Percentiles rank a stretch among this genome's conserved stretches.
Conservation (phyloP, 495 filamentous ascomycete genomes). For the Hypomontagnella monticulosa region DNA sequence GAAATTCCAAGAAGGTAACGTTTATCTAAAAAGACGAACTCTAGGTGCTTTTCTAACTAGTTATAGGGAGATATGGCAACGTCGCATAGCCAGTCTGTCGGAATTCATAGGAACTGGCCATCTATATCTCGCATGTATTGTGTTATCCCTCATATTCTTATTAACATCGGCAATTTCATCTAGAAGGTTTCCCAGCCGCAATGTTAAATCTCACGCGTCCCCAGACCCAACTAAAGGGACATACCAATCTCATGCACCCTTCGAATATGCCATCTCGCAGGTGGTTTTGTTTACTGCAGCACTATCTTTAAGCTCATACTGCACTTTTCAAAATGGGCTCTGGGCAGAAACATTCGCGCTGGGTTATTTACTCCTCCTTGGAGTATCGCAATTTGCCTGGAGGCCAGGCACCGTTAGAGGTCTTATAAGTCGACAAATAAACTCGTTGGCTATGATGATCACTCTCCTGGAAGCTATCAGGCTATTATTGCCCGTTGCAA, state of each 20-base stretch:
- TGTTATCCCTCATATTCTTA: conserved; percentile 15
- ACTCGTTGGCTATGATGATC: background rate
- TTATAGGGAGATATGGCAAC: conserved; percentile 23
- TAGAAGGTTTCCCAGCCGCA: conserved; percentile 8
- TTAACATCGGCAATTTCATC: conserved; percentile 4
- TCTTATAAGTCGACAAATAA: conserved; percentile 15
- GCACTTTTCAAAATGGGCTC: conserved; percentile 10
- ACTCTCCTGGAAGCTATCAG: conserved; percentile 16
- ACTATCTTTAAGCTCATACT: conserved; percentile 14
- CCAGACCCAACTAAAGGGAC: background rate
- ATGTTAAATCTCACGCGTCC: background rate
- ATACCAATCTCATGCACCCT: conserved; percentile 5
- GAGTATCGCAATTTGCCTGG: conserved; percentile 14
- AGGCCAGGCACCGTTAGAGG: background rate
- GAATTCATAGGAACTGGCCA: conserved; percentile 21
- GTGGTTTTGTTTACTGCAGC: conserved; percentile 11
- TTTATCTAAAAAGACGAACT: background rate
- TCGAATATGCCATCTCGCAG: conserved; percentile 16
- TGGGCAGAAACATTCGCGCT: conserved; percentile 19
- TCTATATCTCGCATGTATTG: conserved; percentile 19
- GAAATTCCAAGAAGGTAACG: conserved; percentile 16
- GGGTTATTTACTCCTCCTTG: conserved; percentile 21
- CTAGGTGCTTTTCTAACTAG: background rate
- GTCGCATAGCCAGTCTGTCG: conserved; percentile 6
- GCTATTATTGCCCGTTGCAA: conserved; percentile 15